Evolutionary conservation across 2,329 filamentous ascomycete species (phyloP), one percentile per base, ranked within the genome.

Genomic region (Hypoxylon rubiginosum): DNA sequence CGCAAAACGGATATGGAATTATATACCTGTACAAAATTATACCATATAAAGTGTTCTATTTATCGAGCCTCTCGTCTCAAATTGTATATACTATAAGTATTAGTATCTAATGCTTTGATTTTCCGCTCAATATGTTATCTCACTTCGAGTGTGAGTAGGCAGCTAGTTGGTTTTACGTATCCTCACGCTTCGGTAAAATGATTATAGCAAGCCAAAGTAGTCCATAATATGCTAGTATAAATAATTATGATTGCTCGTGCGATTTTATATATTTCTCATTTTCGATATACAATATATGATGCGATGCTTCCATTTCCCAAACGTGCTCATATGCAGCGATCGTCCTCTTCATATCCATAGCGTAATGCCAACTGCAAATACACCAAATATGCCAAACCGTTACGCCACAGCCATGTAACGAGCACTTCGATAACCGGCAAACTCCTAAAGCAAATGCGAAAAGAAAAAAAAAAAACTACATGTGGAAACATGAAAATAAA

Each of bases 21-120:
- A 30, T 48, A 17, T 17, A 19, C 41, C 50, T 59, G 24, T 43
- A 53, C 36, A 56, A 21, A 46, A 45, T 34, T 45, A 49, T 51
- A 49, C 46, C 24, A 55, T 50, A 36, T 4, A 52, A 46, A 28
- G 11, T 21, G 30, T 50, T 46, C 3, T 30, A 24, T 55, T 49
- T 54, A 52, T 7, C 21, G 49, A 43, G 52, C 41, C 36, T 63
- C 60, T 58, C 58, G 59, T 54, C 62, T 66, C 59, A 63, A 15
- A 58, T 58, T 64, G 58, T 64, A 58, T 56, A 61, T 58, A 64
- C 21, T 64, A 32, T 41, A 64, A 36, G 55, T 55, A 54, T 41
- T 15, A 46, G 26, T 36, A 48, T 49, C 30, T 64, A 51, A 41
- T 64, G 21, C 49, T 46, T 36, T 54, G 48, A 58, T 54, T 54